Percentiles rank a stretch among this genome's conserved stretches.
phyloP scores from a whole-genome alignment of 1,139 yeast species.

The Geotrichum bryndzae region DNA sequence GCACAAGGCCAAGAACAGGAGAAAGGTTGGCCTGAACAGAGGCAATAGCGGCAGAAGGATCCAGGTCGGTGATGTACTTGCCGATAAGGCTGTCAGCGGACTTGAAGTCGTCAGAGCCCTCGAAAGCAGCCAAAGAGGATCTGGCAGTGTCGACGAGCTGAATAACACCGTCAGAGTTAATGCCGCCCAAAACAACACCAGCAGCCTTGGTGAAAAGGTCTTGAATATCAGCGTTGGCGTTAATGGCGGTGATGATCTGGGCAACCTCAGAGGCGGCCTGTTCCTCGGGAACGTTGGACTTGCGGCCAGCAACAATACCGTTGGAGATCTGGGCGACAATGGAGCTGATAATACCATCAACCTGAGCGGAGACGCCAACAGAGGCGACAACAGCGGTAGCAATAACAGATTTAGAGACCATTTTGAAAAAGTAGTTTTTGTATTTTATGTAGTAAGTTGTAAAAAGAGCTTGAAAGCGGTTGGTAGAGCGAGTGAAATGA shows the following conservation, averaged over 20 bases:
- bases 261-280: constrained; percentile 20
- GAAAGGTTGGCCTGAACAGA: constrained; percentile 17
- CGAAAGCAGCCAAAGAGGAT: constrained; percentile 18
- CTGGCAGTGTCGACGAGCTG: constrained; percentile 16
- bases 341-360: constrained; percentile 16
- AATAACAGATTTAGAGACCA: constrained; percentile 19
- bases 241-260: constrained; percentile 18
- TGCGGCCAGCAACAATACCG: constrained; percentile 19
- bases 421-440: constrained; percentile 1
- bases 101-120: constrained; percentile 18
- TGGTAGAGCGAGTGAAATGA: no score
- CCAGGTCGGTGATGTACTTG: constrained; percentile 15
- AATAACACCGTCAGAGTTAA: constrained; percentile 19
- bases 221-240: constrained; percentile 16
- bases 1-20: constrained; percentile 15
- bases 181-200: constrained; percentile 18
- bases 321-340: constrained; percentile 17
- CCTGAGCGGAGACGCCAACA: constrained; percentile 19
- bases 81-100: constrained; percentile 14
- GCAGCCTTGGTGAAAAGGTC: constrained; percentile 18
- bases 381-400: constrained; percentile 18
- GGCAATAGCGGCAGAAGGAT: constrained; percentile 18
- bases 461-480: no score
- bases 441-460: no score
- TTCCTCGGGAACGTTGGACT: constrained; percentile 14